Evolutionary conservation across 768 basidiomycete species (phyloP), one percentile per base, ranked within the genome.

Genomic region (Hericium rajendrae): DNA sequence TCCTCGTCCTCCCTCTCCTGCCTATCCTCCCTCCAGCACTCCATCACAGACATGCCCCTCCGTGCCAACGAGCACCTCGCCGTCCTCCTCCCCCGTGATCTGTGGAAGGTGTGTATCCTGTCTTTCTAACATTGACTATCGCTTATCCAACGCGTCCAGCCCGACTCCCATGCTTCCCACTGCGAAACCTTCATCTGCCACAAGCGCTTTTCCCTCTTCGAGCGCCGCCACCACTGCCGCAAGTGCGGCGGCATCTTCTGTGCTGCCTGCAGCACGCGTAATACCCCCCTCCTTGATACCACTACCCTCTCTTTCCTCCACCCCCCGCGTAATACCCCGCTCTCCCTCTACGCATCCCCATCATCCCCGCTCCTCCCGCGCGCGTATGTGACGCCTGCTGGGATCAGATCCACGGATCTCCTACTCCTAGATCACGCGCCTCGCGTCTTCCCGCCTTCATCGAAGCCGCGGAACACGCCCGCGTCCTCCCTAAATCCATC

Each of bases 241-340:
- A 91, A 90, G 67, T 91, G 89, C 62, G 89, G 89, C 52, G 87
- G 86, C 60, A 73, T 91, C 32, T 90, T 83, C 68, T 91, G 89
- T 71, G 68, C 69, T 51, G 69, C 76, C 6, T 91, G 89, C 67
- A 78, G 83, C 1, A 71, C 78, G 6, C 78, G 78, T 55, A 66
- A 74, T 6, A 88, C 85, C 0, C 72, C 78, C 12, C 80, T 91
- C 4, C 78, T 91, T 55, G 89, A 91, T 66, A 79, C 85, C n/a
- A 79, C 86, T 9, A 76, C 77, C 55, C 82, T 91, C 41, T 67
- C 73, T 53, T 89, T 91, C 69, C 71, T 88, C 50, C 74, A 85
- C 48, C 89, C 88, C 1, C 89, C 88, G 1, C 79, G 82, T 59
- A 78, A 81, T 65, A 72, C 79, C n/a, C 78, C 86, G 2, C 76